These are phyloP conservation scores for Pichia cephalocereana DNA, from an alignment of 805 yeast species.

Conservation along the genomic window DNA sequence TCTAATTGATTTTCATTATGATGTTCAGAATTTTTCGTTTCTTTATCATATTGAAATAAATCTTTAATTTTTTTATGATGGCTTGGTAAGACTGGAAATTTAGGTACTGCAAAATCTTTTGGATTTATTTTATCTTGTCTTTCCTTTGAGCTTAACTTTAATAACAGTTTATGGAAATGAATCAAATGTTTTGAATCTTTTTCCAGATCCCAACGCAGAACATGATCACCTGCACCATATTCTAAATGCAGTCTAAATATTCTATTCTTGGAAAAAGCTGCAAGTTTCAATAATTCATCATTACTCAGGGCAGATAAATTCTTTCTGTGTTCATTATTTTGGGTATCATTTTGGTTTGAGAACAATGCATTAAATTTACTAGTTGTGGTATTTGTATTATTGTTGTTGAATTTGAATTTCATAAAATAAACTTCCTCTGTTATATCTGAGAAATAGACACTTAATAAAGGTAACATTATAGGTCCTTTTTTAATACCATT, in stretches of 20 bases:
- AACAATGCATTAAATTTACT: background rate
- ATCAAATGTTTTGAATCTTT: constrained; percentile 65
- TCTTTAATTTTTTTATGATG: constrained; percentile 4
- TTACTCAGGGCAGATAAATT: background rate
- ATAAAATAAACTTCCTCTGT: constrained; percentile 27
- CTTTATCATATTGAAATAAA: constrained; percentile 3
- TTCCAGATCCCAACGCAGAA: constrained; percentile 72
- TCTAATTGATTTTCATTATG: background rate
- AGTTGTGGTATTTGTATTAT: background rate
- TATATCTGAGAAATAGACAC: constrained; percentile 49
- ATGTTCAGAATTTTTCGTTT: background rate
- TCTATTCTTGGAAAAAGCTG: constrained; percentile 24
- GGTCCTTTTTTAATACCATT: constrained; percentile 75
- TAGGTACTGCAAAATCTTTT: constrained; percentile 27
- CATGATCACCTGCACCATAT: constrained; percentile 77
- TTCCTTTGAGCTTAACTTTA: constrained; percentile 5
- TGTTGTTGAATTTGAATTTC: background rate
- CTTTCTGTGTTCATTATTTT: background rate
- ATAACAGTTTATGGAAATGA: constrained; percentile 61
- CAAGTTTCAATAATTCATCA: constrained; percentile 4
- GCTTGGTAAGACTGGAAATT: constrained; percentile 24
- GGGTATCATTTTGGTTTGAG: background rate
- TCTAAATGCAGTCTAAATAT: constrained; percentile 67
- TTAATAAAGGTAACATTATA: constrained; percentile 61
- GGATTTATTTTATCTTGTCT: constrained; percentile 7